These are phyloP conservation scores for Rubus parviflorus DNA, from an alignment of 306 rosid genomes.

Conservation along the genomic window DNA sequence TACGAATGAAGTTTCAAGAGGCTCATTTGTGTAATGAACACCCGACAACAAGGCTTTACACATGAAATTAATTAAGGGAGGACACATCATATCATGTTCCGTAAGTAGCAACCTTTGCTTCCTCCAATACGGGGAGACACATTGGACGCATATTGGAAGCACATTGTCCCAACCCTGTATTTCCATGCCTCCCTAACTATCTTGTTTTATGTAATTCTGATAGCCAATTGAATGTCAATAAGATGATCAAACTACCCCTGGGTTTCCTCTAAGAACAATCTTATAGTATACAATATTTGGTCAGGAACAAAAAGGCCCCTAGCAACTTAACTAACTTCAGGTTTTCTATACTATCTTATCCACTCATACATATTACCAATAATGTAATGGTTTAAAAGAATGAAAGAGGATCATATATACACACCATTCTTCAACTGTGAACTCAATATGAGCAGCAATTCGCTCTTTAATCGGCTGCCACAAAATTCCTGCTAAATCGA, in stretches of 20 bases:
- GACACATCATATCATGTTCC: background rate
- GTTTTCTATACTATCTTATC: background rate
- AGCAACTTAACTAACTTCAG: background rate
- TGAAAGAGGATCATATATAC: slow-evolving; percentile 1
- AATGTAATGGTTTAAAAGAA: background rate
- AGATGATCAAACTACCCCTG: background rate
- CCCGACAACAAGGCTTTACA: background rate
- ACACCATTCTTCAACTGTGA: slow-evolving; percentile 19
- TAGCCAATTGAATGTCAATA: background rate
- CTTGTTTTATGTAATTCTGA: background rate
- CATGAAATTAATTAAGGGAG: background rate
- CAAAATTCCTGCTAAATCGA: background rate
- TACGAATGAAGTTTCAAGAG: too few species aligned
- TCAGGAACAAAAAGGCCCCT: background rate
- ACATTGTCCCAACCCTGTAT: background rate
- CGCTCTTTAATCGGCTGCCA: background rate
- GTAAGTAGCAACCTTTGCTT: background rate
- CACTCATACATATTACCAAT: background rate
- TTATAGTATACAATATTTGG: background rate
- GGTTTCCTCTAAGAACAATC: background rate
- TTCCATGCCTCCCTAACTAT: background rate
- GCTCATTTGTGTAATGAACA: background rate
- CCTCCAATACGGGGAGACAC: background rate
- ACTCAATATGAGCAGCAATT: background rate
- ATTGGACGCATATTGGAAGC: background rate